Evolutionary conservation across 148 eudicot genomes (phyloP).

Genomic region (Persicaria maculosa): DNA sequence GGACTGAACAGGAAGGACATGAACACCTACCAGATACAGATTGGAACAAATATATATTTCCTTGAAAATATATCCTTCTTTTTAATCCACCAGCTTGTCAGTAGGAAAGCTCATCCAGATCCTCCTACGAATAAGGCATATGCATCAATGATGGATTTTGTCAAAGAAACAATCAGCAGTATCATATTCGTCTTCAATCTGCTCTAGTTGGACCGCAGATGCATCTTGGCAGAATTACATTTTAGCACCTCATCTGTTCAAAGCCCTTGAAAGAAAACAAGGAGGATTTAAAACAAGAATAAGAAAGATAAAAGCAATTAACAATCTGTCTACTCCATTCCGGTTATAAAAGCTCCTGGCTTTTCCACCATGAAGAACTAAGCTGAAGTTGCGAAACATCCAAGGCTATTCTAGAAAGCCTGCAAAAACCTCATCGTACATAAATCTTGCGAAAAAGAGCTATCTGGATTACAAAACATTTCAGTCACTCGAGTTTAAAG

Average conservation of each 20-base stretch:
- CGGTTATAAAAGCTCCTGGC: too few species aligned
- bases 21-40: slow-evolving; percentile 50
- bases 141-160: background rate
- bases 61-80: slow-evolving; percentile 47
- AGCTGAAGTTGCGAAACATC: too few species aligned
- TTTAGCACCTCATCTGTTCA: background rate
- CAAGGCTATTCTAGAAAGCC: background rate
- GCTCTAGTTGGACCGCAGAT: background rate
- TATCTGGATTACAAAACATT: background rate
- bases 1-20: background rate
- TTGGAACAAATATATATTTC: slow-evolving; percentile 66
- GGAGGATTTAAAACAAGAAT: too few species aligned
- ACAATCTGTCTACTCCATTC: too few species aligned
- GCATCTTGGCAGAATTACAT: background rate
- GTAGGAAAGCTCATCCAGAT: slow-evolving; percentile 39
- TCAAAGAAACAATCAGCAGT: background rate
- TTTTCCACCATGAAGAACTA: too few species aligned
- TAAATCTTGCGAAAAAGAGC: background rate
- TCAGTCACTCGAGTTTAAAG: background rate
- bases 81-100: slow-evolving; percentile 33
- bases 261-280: background rate
- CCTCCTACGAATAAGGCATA: slow-evolving; percentile 22
- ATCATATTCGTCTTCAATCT: background rate
- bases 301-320: too few species aligned
- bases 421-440: background rate